Base-by-base conservation (phyloP, 2,329 filamentous ascomycete species). In the Aspergillus candidus region DNA sequence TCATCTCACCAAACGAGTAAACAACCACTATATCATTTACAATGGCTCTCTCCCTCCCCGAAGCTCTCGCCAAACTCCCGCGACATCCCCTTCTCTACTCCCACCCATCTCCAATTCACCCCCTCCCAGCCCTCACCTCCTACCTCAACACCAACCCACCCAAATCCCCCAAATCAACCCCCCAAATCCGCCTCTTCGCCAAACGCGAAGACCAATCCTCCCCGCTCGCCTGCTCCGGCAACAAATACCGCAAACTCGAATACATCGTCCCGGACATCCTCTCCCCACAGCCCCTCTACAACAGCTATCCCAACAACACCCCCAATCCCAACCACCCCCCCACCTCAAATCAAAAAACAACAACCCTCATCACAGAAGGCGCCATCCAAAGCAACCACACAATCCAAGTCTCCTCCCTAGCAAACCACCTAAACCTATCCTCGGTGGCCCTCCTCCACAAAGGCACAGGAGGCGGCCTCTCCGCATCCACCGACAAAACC, bases 211-310 rank as follows among this genome's bases (percentile, higher is more conserved):
- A 66, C 51, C 63, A 66, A 33, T 50, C 53, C 40, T 58, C 61
- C 13, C 61, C 62, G 6, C 55, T 66, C 27, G 56, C 62, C 38
- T 61, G 57, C 42, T 47, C 62, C 22, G 63, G 63, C 11, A 66
- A 66, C 53, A 66, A 66, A 53, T 66, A 66, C 52, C 61, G 63
- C 42, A 66, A 66, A 48, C 54, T 66, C 29, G 63, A 66, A 50
- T 66, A 66, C 47, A 59, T 66, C 33, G 48, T 65, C 4, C 63
- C 63, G 0, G 61, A 66, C 34, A 63, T 66, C 12, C 53, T 62
- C 14, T 51, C 53, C 35, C n/a, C 37, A 1, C 12, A 10, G 7
- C 22, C 22, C 22, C 22, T 27, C 22, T 27, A 27, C 22, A 27
- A 6, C 54, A 53, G 17, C 39, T 32, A 17, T 35, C 52, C 15